Evolutionary conservation across 805 yeast genomes (phyloP), one percentile per base, ranked within the genome.

Genomic region (Lachancea fermentati): DNA sequence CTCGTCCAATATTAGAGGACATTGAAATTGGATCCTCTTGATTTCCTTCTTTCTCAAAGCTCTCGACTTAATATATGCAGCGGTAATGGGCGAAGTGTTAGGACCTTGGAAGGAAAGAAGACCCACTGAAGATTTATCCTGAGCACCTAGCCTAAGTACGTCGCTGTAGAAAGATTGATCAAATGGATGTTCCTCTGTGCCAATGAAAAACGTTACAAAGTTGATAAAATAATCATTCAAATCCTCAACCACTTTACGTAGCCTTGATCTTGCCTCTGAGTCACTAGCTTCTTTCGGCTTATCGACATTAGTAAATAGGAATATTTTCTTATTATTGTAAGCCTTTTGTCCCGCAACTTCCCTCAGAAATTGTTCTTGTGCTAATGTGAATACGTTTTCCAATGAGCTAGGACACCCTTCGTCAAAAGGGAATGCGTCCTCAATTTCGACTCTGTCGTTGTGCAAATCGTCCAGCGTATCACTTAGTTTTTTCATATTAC

Each of bases 251-350:
- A 79, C 66, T 14, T 73, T 74, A 48, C 80, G 72, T 17, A 85
- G 63, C 4, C 75, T 64, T 34, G 66, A 67, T 50, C 71, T 72
- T 3, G 68, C 62, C 5, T 56, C 65, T 2, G 51, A 42, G 12
- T 70, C 66, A 5, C 65, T 51, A 5, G 65, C 64, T 39, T 68
- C 67, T 46, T 64, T 72, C 0, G 96, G 97, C 34, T 61, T 62
- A 49, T 83, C 93, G 55, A 81, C 78, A 55, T 81, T 83, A 0
- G 96, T 85, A 52, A 88, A 76, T 54, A 87, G 63, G 47, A 86
- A 73, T 3, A 85, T 62, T 50, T 82, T 79, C 48, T 74, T 76
- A 32, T 70, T 71, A 36, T 76, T 75, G 56, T 71, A 81, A 17
- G 57, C 55, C 37, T 63, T 66, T 30, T 71, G 74, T 26, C 54